These are phyloP conservation scores for Aspergillus sp. DNA, from an alignment of 2,329 filamentous ascomycete genomes.

Conservation along the genomic window DNA sequence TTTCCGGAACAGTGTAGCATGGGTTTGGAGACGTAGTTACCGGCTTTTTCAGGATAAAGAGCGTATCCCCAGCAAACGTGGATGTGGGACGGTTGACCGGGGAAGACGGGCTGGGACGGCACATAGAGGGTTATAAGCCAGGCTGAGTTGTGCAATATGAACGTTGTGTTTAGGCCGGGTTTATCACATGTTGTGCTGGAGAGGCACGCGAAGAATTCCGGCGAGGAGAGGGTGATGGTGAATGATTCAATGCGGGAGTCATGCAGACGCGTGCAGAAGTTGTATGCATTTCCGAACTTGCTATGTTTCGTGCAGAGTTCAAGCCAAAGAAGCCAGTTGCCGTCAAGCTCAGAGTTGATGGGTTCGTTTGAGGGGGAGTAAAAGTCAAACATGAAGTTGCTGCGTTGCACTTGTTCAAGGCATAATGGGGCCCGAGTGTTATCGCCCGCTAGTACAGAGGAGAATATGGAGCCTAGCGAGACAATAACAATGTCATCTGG, in stretches of 20 bases:
- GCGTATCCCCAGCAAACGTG: conserved; percentile 45
- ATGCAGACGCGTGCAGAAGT: conserved; percentile 39
- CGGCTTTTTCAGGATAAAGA: conserved; percentile 36
- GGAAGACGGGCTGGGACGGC: conserved; percentile 45
- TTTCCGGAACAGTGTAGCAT: conserved; percentile 43
- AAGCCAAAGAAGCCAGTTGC: conserved; percentile 45
- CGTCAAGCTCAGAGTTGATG: conserved; percentile 28
- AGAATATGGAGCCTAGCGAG: conserved; percentile 41
- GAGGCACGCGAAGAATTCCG: conserved; percentile 30
- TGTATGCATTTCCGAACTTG: conserved; percentile 42
- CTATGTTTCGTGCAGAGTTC: conserved; percentile 37
- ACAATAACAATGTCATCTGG: conserved; percentile 41
- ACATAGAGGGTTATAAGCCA: conserved; percentile 46
- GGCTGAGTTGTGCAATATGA: conserved; percentile 40
- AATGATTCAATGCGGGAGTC: conserved; percentile 44
- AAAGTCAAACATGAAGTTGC: no score
- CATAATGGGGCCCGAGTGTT: conserved; percentile 28
- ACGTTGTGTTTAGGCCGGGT: conserved; percentile 35
- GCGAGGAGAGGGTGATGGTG: conserved; percentile 40
- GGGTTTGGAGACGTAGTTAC: conserved; percentile 41
- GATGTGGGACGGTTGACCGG: conserved; percentile 33
- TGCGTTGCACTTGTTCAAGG: conserved; percentile 11
- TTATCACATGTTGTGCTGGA: conserved; percentile 22
- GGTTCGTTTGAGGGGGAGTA: background rate
- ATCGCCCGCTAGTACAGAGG: conserved; percentile 35